These are phyloP conservation scores for Candida maesae DNA, from an alignment of 805 yeast species.

Conservation along the genomic window DNA sequence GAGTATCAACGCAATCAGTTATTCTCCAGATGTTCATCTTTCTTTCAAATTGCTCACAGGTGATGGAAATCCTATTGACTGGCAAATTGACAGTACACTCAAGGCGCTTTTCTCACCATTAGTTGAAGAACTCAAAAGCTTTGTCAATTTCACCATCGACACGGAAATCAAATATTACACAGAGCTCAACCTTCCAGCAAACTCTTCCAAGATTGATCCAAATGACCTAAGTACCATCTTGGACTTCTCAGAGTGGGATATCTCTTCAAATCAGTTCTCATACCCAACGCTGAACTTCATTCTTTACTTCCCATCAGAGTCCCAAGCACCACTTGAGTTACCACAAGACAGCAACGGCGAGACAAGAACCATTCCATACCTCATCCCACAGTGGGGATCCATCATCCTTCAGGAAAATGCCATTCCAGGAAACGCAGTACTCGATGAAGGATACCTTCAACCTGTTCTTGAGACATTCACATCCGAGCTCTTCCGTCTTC, in stretches of 20 bases:
- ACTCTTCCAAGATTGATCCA: slow-evolving; percentile 33
- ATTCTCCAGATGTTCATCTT: slow-evolving; percentile 65
- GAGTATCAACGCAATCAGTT: slow-evolving; percentile 30
- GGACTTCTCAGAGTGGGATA: slow-evolving; percentile 83
- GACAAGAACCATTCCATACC: slow-evolving; percentile 36
- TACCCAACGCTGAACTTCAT: slow-evolving; percentile 72
- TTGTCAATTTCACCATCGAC: slow-evolving; percentile 71
- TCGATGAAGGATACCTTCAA: slow-evolving; percentile 44
- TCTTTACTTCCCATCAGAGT: slow-evolving; percentile 55
- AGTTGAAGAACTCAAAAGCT: slow-evolving; percentile 45
- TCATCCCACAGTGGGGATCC: slow-evolving; percentile 87
- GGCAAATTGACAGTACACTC: slow-evolving; percentile 66
- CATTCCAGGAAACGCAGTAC: slow-evolving; percentile 24
- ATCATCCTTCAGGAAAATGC: slow-evolving; percentile 40
- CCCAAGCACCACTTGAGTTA: slow-evolving; percentile 45
- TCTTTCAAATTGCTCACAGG: slow-evolving; percentile 74
- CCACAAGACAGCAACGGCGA: not conserved
- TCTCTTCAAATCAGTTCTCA: slow-evolving; percentile 48
- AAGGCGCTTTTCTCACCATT: slow-evolving; percentile 52
- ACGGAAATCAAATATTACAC: slow-evolving; percentile 69
- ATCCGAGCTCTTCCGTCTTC: slow-evolving; percentile 65
- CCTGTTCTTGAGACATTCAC: slow-evolving; percentile 67
- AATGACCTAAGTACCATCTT: slow-evolving; percentile 69
- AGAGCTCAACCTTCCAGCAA: slow-evolving; percentile 31
- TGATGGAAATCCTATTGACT: slow-evolving; percentile 57